phyloP scores from a whole-genome alignment of 1,284 basidiomycete genomes.

The Ceratobasidium sp. region DNA sequence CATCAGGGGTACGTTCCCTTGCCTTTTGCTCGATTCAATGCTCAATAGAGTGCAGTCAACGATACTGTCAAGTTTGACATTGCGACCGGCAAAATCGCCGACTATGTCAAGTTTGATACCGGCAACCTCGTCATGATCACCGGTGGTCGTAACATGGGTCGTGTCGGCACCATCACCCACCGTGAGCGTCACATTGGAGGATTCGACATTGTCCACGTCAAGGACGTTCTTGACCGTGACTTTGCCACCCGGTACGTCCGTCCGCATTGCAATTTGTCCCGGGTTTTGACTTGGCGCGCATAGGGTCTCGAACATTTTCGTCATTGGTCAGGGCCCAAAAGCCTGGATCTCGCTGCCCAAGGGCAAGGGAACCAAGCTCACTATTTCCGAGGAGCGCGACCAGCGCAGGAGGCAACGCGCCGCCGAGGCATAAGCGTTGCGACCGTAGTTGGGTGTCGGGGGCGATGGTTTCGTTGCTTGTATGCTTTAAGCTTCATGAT shows the following conservation, averaged over 20 bases:
- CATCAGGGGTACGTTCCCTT: constrained; percentile 61
- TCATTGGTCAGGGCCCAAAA: constrained; percentile 95
- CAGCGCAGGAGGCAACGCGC: constrained; percentile 41
- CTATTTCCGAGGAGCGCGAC: constrained; percentile 86
- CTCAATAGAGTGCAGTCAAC: constrained; percentile 64
- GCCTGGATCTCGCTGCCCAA: constrained; percentile 97
- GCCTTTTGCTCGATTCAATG: too few species aligned
- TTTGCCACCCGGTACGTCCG: constrained; percentile 88
- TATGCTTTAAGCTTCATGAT: constrained; percentile 28
- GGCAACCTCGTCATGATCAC: constrained; percentile 98
- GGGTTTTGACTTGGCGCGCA: constrained; percentile 42
- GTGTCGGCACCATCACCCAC: constrained; percentile 94
- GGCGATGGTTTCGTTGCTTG: constrained; percentile 17
- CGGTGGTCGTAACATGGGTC: constrained; percentile 99
- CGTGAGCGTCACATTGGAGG: constrained; percentile 97
- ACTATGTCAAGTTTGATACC: constrained; percentile 95
- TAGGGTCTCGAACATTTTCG: constrained; percentile 96
- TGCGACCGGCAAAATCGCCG: constrained; percentile 89
- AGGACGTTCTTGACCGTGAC: constrained; percentile 92
- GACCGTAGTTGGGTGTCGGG: not conserved
- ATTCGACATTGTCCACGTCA: constrained; percentile 97
- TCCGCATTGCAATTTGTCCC: not conserved
- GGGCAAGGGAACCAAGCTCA: constrained; percentile 97
- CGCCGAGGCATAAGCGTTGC: constrained; percentile 33
- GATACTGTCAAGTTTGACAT: constrained; percentile 98